These are phyloP conservation scores for Hondaea fermentalgiana DNA, from an alignment of 108 stramenopile species.

Conservation along the genomic window DNA sequence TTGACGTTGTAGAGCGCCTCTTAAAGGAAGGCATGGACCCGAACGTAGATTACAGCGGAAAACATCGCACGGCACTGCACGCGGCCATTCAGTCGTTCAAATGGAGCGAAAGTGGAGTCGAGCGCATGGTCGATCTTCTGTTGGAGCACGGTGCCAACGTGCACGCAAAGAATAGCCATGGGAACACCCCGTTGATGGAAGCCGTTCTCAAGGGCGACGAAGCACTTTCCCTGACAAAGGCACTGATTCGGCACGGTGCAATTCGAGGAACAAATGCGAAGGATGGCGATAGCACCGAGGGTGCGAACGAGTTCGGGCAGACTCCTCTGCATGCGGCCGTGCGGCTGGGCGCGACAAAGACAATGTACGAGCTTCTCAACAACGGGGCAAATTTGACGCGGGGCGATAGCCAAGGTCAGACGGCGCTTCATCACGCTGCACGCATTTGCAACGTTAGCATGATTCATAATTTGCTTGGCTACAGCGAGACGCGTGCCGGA, in stretches of 20 bases:
- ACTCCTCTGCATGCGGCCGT: not conserved
- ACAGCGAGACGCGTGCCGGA: not conserved
- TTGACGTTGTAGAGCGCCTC: not conserved
- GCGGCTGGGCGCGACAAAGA: not conserved
- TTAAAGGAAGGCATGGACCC: not conserved
- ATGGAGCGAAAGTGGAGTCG: not conserved
- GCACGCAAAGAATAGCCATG: not conserved
- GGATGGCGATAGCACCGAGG: not conserved
- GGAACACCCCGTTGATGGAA: not conserved
- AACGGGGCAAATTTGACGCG: not conserved
- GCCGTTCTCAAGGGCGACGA: not conserved
- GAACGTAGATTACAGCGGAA: not conserved
- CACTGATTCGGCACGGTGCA: conserved; percentile 4
- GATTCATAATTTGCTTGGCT: not conserved
- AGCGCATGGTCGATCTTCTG: not conserved
- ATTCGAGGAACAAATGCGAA: not conserved
- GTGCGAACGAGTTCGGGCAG: not conserved
- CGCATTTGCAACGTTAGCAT: not conserved
- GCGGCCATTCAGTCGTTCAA: not conserved
- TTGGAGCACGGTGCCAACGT: not conserved
- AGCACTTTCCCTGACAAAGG: not conserved
- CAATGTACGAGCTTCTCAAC: not conserved
- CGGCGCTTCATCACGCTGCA: not conserved
- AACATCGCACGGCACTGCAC: not conserved
- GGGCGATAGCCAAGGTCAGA: not conserved